A percentile compares a stretch with the other conserved stretches of the same genome.
Conservation (phyloP, 2,329 filamentous ascomycete genomes). For the Nemania sp. region DNA sequence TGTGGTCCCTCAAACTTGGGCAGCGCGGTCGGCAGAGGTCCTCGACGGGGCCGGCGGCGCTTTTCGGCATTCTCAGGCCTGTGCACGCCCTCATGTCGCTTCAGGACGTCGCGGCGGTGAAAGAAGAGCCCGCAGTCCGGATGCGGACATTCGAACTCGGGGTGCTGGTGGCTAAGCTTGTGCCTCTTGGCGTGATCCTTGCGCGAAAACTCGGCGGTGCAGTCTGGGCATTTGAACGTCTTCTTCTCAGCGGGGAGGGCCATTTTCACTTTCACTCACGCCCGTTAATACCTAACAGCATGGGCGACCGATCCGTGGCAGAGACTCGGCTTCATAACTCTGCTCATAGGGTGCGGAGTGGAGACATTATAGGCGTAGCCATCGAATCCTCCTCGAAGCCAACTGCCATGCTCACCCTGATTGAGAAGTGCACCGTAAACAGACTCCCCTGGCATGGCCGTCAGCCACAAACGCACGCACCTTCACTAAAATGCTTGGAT, state of each 20-base stretch:
- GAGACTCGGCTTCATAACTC: neutral
- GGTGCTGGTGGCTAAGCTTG: constrained; percentile 16
- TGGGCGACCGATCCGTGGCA: neutral
- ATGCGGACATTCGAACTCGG: constrained; percentile 9
- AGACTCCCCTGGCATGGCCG: constrained; percentile 2
- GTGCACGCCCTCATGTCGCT: constrained; percentile 16
- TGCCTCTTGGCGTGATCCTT: constrained; percentile 22
- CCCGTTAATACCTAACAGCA: neutral
- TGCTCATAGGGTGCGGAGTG: neutral
- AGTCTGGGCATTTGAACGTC: constrained; percentile 15
- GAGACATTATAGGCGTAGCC: neutral
- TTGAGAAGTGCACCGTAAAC: neutral
- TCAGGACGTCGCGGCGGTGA: constrained; percentile 15
- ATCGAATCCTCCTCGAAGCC: neutral
- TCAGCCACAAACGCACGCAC: constrained; percentile 8
- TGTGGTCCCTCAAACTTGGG: neutral
- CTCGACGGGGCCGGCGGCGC: constrained; percentile 16
- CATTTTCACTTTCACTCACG: constrained; percentile 9
- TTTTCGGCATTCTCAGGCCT: constrained; percentile 16
- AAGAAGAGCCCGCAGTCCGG: constrained; percentile 14
- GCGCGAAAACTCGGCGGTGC: constrained; percentile 17
- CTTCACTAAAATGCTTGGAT: constrained; percentile 1
- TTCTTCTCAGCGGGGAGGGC: neutral
- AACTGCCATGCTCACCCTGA: neutral
- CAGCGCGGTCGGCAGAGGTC: constrained; percentile 8